Percentiles rank a stretch among this genome's conserved stretches.
Conservation (phyloP, 805 yeast species). For the Candida montana region DNA sequence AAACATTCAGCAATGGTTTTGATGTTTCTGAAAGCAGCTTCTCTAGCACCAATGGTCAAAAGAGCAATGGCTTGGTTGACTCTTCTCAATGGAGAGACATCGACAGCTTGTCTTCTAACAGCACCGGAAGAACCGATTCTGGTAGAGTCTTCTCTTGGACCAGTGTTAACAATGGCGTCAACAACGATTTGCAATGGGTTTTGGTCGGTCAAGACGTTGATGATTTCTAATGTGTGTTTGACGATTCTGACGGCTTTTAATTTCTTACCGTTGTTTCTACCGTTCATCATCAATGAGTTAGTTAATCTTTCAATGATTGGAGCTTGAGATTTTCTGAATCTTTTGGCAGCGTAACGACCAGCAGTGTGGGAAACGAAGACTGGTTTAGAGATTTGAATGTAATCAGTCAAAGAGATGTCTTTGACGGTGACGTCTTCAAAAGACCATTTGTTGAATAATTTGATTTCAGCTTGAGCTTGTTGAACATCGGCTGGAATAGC, state of each 20-base stretch:
- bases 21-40: constrained; percentile 99
- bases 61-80: constrained; percentile 98
- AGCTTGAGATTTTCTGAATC: constrained; percentile 99
- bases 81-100: constrained; percentile 99
- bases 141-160: constrained; percentile 99
- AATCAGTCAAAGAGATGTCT: constrained; percentile 97
- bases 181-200: constrained; percentile 99
- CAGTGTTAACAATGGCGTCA: constrained; percentile 99
- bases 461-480: constrained; percentile 92
- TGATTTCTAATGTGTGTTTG: constrained; percentile 98
- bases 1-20: constrained; percentile 99
- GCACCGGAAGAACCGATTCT: constrained; percentile 99
- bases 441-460: constrained; percentile 99
- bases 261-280: constrained; percentile 99
- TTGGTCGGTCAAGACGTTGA: constrained; percentile 94
- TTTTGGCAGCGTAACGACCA: constrained; percentile 98
- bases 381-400: constrained; percentile 96
- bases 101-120: constrained; percentile 99
- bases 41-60: constrained; percentile 99
- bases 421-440: constrained; percentile 95
- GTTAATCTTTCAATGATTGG: constrained; percentile 99
- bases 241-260: constrained; percentile 99
- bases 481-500: constrained; percentile 95
- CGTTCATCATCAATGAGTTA: constrained; percentile 99
- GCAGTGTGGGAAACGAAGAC: constrained; percentile 98